A percentile compares a stretch with the other conserved stretches of the same genome.
phyloP scores from a whole-genome alignment of 2,329 filamentous ascomycete species.

The Colletotrichum sp. region DNA sequence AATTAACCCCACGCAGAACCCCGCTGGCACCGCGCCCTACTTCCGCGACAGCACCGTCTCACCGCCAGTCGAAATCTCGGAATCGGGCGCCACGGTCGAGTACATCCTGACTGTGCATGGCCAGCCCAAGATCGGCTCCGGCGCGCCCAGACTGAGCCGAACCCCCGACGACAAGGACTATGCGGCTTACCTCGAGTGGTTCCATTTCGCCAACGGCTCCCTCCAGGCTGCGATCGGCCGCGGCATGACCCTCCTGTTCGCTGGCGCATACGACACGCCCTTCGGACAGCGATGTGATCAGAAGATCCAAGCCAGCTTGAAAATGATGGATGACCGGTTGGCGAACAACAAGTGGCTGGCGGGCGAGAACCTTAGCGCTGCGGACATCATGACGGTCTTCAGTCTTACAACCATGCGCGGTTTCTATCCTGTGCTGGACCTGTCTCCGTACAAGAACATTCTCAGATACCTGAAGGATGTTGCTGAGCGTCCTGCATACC shows the following conservation, averaged over 20 bases:
- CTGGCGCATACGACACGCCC: conserved; percentile 27
- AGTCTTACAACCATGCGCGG: conserved; percentile 65
- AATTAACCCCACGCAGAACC: conserved; percentile 33
- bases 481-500: conserved; percentile 48
- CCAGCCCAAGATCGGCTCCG: conserved; percentile 5
- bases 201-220: conserved; percentile 59
- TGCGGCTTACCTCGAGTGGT: conserved; percentile 68
- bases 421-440: conserved; percentile 46
- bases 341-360: conserved; percentile 57
- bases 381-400: conserved; percentile 69
- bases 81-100: conserved; percentile 64
- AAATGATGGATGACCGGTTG: conserved; percentile 55
- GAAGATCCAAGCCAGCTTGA: conserved; percentile 4
- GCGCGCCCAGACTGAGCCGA: conserved; percentile 51
- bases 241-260: conserved; percentile 31
- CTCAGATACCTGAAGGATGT: conserved; percentile 51
- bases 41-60: conserved; percentile 60
- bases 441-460: conserved; percentile 46
- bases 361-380: conserved; percentile 65
- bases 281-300: neutral
- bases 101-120: conserved; percentile 64
- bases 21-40: conserved; percentile 61
- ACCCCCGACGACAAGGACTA: conserved; percentile 48
- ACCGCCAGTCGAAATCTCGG: conserved; percentile 46
- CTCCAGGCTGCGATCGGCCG: conserved; percentile 44